Base-by-base conservation (phyloP, 179 eudicot genomes). In the Amaranthus tricolor region DNA sequence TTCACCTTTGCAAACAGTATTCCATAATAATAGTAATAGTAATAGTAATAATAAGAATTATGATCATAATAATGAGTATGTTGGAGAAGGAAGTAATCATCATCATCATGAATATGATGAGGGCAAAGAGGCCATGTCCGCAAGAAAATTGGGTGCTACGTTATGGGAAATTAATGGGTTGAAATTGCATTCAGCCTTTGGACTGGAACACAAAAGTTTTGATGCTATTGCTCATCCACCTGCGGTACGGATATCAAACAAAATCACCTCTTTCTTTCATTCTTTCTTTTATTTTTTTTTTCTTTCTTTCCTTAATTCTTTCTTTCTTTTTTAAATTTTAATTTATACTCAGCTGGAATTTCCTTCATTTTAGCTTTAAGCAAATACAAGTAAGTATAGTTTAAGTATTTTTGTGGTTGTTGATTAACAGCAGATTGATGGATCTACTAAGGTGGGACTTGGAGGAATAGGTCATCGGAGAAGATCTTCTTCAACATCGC, bases 111-210 rank as follows among this genome's bases (percentile, higher is more conserved):
- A 74, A 61, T 47, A 44, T 43, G 60, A 61, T 57, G 78, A 82
- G 66, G 77, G 81, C 16, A 84, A 81, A 20, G 84, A 84, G 62
- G 73, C 56, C 13, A 11, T 81, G 66, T 85, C 88, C 7, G 88
- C 88, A 66, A 78, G 88, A 68, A 85, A 81, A 71, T 71, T 85
- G 74, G 88, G 79, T 66, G 84, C 88, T 14, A 78, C 79, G 70
- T 71, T 85, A 74, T 85, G 88, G 88, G 88, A 85, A 59, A 62
- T 85, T 58, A 83, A 85, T 80, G 86, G 84, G 19, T 65, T 75
- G 51, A 72, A 81, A 16, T 65, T 75, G 61, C 75, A 81, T 78
- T 84, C 86, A 57, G 80, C 86, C 17, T 60, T 44, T 24, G 61
- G 55, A 45, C 31, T 48, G 40, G 61, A 66, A 73, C 68, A 76